Conservation (phyloP, 306 rosid species). For the Neltuma alba region DNA sequence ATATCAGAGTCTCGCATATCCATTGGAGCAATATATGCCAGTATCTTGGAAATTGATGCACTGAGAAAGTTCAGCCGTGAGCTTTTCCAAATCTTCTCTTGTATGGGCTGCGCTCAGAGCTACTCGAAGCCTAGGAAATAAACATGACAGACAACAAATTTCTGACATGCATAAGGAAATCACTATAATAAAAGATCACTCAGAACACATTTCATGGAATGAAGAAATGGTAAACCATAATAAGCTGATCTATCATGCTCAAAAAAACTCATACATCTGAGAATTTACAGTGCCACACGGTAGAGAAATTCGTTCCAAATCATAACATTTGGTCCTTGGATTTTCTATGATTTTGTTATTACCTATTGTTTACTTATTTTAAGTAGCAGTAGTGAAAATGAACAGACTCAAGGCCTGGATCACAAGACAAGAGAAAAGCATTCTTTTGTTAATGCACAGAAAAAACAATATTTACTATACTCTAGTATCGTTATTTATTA, state of each 20-base stretch:
- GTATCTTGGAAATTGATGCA: conserved; percentile 74
- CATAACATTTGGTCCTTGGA: neutral
- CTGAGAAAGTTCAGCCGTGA: conserved; percentile 62
- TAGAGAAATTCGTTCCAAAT: neutral
- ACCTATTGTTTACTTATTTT: neutral
- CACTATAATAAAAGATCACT: neutral
- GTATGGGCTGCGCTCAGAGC: conserved; percentile 83
- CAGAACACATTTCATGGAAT: neutral
- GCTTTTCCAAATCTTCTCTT: conserved; percentile 69
- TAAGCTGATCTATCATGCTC: neutral
- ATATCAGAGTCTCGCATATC: conserved; percentile 64
- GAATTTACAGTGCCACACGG: neutral
- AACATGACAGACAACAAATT: neutral
- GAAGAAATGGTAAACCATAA: neutral
- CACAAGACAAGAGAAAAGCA: neutral
- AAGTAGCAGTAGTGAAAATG: neutral
- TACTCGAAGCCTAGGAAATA: conserved; percentile 66
- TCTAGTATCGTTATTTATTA: neutral
- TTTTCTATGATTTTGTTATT: neutral
- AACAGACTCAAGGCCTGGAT: neutral
- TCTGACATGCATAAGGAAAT: neutral
- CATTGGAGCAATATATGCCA: conserved; percentile 43
- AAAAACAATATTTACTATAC: neutral
- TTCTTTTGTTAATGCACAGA: neutral
- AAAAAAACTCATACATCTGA: neutral